Conservation (phyloP, 2,329 filamentous ascomycete species). For the Chrysoporthe austroafricana region DNA sequence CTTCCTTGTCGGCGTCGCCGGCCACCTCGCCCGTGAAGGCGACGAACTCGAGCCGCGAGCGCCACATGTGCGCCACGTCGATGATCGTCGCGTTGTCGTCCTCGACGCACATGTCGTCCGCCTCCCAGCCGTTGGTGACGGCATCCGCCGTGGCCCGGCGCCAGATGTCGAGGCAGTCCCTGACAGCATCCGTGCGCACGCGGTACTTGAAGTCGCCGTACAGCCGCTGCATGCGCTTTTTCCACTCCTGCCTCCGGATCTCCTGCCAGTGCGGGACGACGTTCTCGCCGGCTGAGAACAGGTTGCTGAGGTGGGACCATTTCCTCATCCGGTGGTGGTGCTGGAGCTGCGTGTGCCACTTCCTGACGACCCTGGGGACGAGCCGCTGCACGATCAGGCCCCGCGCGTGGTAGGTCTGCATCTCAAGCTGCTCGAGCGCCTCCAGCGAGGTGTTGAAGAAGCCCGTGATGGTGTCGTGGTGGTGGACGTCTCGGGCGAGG, state of each 20-base stretch:
- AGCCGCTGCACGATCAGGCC: conserved; percentile 20
- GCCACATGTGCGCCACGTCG: conserved; percentile 34
- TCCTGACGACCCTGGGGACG: conserved; percentile 20
- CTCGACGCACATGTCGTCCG: conserved; percentile 32
- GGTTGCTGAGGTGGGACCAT: conserved; percentile 22
- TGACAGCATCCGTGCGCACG: conserved; percentile 33
- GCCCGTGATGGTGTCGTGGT: conserved; percentile 28
- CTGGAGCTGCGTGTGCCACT: conserved; percentile 21
- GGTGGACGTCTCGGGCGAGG: conserved; percentile 25
- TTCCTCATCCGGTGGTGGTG: conserved; percentile 17
- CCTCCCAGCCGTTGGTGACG: conserved; percentile 32
- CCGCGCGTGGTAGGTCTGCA: conserved; percentile 22
- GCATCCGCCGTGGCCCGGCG: conserved; percentile 30
- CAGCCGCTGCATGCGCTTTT: conserved; percentile 32
- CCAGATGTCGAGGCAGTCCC: conserved; percentile 34
- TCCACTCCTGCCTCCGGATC: conserved; percentile 27
- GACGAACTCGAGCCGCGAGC: conserved; percentile 25
- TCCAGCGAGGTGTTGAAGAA: conserved; percentile 28
- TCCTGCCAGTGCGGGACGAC: conserved; percentile 26
- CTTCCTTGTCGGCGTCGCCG: conserved; percentile 35
- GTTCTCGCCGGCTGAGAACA: conserved; percentile 18
- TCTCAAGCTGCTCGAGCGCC: conserved; percentile 26
- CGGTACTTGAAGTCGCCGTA: conserved; percentile 34
- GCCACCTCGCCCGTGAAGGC: conserved; percentile 33
- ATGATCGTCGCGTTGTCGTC: conserved; percentile 34